Conservation (phyloP, 1,284 basidiomycete species). For the Marasmius sp. region DNA sequence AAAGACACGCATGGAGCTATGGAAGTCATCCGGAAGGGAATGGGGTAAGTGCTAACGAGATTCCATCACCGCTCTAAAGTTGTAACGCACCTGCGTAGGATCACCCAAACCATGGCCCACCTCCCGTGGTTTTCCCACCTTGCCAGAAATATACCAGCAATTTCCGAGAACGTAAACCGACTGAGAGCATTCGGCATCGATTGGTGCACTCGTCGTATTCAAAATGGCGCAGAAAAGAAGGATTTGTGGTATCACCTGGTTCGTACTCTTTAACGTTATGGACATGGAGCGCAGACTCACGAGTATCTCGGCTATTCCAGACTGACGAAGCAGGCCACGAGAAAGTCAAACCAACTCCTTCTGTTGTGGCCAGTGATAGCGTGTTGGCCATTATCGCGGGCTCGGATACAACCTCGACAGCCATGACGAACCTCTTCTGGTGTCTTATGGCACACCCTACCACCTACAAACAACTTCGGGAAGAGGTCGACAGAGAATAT, state of each 20-base stretch:
- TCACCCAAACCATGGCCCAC: not conserved
- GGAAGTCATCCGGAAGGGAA: not conserved
- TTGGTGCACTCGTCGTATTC: conserved; percentile 33
- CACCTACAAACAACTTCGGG: conserved; percentile 41
- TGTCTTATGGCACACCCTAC: conserved; percentile 44
- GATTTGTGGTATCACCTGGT: conserved; percentile 49
- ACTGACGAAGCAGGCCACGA: conserved; percentile 43
- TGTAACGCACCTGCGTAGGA: not conserved
- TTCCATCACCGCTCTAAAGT: not conserved
- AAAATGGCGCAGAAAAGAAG: conserved; percentile 34
- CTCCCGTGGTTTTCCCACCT: not conserved
- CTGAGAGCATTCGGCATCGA: conserved; percentile 31
- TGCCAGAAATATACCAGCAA: not conserved
- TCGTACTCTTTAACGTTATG: conserved; percentile 2
- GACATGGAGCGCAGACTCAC: not conserved
- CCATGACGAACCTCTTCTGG: conserved; percentile 36
- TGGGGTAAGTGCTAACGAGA: not conserved
- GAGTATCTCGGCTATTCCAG: conserved; percentile 21
- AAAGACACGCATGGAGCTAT: not conserved
- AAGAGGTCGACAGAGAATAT: conserved; percentile 31
- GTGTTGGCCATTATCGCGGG: conserved; percentile 54
- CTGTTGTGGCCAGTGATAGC: conserved; percentile 41
- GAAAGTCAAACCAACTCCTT: conserved; percentile 31
- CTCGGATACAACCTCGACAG: conserved; percentile 55
- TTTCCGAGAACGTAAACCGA: conserved; percentile 17